Percentiles rank a stretch among this genome's conserved stretches.
These are phyloP conservation scores for Monilinia fructigena DNA, from an alignment of 2,329 filamentous ascomycete genomes.

Conservation along the genomic window DNA sequence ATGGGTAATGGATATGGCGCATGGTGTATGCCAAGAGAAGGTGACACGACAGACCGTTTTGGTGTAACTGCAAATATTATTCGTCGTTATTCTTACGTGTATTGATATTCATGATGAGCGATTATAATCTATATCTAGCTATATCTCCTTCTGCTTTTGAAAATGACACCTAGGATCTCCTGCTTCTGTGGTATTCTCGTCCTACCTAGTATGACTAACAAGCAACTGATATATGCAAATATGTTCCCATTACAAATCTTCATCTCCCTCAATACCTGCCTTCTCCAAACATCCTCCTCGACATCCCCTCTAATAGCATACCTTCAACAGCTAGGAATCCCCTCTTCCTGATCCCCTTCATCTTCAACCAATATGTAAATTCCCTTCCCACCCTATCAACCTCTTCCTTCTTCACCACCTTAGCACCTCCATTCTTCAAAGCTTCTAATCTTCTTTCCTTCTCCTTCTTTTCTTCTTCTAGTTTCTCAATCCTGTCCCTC, in stretches of 20 bases:
- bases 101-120: neutral
- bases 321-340: conserved; percentile 41
- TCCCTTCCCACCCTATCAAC: conserved; percentile 47
- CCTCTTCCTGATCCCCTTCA: conserved; percentile 37
- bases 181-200: neutral
- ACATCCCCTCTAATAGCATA: conserved; percentile 48
- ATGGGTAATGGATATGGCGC: neutral
- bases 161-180: no score
- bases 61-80: neutral
- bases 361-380: conserved; percentile 46
- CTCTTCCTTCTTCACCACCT: conserved; percentile 49
- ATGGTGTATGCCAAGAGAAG: neutral
- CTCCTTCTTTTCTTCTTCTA: conserved; percentile 44
- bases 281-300: conserved; percentile 49
- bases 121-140: neutral
- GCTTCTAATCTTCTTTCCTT: conserved; percentile 42
- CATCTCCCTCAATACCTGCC: conserved; percentile 35
- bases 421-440: conserved; percentile 43
- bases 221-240: neutral
- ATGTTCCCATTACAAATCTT: neutral
- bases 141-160: neutral
- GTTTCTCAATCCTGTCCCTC: conserved; percentile 44
- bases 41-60: neutral
- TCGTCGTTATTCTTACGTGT: neutral
- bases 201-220: neutral